phyloP scores from a whole-genome alignment of 2,329 filamentous ascomycete species.

The Ophioceras dolichostomum region DNA sequence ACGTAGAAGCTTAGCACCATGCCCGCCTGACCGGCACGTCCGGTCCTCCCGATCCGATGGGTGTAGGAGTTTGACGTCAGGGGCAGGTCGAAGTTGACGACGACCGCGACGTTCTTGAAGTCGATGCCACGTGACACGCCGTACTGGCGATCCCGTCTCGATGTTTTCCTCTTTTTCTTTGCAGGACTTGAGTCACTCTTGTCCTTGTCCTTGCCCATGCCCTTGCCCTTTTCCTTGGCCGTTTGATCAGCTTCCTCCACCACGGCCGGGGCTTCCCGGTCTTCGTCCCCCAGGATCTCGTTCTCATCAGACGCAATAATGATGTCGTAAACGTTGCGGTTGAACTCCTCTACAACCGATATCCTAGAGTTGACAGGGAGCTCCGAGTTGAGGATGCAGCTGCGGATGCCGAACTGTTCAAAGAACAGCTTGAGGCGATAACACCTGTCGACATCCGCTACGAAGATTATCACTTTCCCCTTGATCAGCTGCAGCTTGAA shows the following conservation, averaged over 20 bases:
- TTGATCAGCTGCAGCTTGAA: slow-evolving; percentile 92
- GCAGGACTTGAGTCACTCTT: no score
- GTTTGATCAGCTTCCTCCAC: no score
- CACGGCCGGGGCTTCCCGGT: slow-evolving; percentile 24
- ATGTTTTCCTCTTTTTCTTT: slow-evolving; percentile 55
- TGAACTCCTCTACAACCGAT: slow-evolving; percentile 95
- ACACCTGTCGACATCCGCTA: slow-evolving; percentile 74
- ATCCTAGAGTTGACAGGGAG: slow-evolving; percentile 85
- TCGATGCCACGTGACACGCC: slow-evolving; percentile 94
- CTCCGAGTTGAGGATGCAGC: slow-evolving; percentile 88
- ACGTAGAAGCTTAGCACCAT: slow-evolving; percentile 96
- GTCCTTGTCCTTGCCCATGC: slow-evolving; percentile 17
- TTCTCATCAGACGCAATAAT: slow-evolving; percentile 77
- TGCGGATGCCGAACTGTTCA: slow-evolving; percentile 92
- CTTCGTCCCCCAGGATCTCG: slow-evolving; percentile 20
- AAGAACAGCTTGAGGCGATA: slow-evolving; percentile 92
- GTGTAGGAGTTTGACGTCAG: slow-evolving; percentile 82
- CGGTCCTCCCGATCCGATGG: slow-evolving; percentile 92
- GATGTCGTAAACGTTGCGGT: slow-evolving; percentile 92
- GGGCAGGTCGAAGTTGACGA: slow-evolving; percentile 95
- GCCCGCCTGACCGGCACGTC: slow-evolving; percentile 77
- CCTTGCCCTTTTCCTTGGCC: slow-evolving; percentile 11
- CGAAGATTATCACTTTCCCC: slow-evolving; percentile 66
- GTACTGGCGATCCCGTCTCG: slow-evolving; percentile 70
- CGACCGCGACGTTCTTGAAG: slow-evolving; percentile 87